Percentiles rank a stretch among this genome's conserved stretches.
These are phyloP conservation scores for Linum tenue DNA, from an alignment of 345 rosid genomes.

Conservation along the genomic window DNA sequence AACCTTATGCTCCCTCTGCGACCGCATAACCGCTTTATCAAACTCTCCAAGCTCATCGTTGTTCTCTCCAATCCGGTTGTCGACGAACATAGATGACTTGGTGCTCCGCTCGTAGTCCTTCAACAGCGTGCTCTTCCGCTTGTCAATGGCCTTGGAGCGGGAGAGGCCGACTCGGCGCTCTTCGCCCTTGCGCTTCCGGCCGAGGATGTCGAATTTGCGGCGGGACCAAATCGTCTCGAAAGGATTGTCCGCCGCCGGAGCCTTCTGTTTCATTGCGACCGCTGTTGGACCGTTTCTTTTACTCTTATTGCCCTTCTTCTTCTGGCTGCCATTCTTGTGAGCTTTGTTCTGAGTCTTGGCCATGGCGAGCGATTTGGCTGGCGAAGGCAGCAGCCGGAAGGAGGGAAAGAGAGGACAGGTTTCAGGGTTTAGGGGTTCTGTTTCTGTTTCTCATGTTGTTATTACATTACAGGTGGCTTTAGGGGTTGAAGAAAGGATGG, in stretches of 20 bases:
- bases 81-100: constrained; percentile 62
- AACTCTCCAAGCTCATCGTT: constrained; percentile 63
- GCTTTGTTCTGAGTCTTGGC: constrained; percentile 9
- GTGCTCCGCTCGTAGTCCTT: constrained; percentile 75
- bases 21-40: constrained; percentile 69
- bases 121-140: constrained; percentile 70
- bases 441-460: not conserved
- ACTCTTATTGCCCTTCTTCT: constrained; percentile 28
- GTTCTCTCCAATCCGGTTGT: constrained; percentile 79
- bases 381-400: not conserved
- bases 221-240: constrained; percentile 84
- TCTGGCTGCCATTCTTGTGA: constrained; percentile 12
- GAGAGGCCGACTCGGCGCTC: constrained; percentile 62
- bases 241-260: constrained; percentile 43
- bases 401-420: not conserved
- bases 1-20: constrained; percentile 85
- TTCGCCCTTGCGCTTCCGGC: constrained; percentile 85
- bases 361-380: not conserved
- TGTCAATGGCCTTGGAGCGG: constrained; percentile 65
- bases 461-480: not conserved
- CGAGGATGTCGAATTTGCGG: constrained; percentile 78
- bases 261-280: constrained; percentile 54
- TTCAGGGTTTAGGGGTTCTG: constrained; percentile 13
- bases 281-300: constrained; percentile 40
- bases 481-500: too few species aligned